Percentiles rank a stretch among this genome's conserved stretches.
phyloP scores from a whole-genome alignment of 1,139 yeast genomes.

The Sugiyamaella grinbergsii region DNA sequence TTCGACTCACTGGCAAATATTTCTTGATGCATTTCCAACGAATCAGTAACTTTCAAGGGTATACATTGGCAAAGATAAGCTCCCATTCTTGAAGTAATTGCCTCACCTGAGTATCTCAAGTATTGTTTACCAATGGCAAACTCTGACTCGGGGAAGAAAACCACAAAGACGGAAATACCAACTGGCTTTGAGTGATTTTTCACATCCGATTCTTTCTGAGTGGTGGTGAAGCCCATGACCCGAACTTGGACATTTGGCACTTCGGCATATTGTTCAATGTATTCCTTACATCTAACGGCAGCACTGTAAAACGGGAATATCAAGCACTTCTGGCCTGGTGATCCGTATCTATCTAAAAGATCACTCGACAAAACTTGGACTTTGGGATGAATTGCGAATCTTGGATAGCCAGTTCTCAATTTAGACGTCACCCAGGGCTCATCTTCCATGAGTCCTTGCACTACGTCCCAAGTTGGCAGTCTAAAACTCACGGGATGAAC shows the following conservation, averaged over 20 bases:
- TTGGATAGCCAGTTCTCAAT: slow-evolving; percentile 86
- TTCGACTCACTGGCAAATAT: slow-evolving; percentile 72
- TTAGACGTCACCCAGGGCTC: slow-evolving; percentile 74
- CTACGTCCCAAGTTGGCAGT: slow-evolving; percentile 91
- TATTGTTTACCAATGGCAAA: slow-evolving; percentile 73
- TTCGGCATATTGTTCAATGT: slow-evolving; percentile 53
- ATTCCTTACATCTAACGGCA: slow-evolving; percentile 85
- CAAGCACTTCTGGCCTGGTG: slow-evolving; percentile 71
- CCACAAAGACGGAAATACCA: slow-evolving; percentile 64
- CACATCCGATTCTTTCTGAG: slow-evolving; percentile 33
- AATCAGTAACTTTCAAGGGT: neutral
- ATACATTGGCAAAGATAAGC: slow-evolving; percentile 7
- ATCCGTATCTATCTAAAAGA: slow-evolving; percentile 60
- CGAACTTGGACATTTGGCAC: slow-evolving; percentile 49
- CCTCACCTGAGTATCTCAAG: slow-evolving; percentile 98
- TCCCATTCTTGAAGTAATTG: slow-evolving; percentile 61
- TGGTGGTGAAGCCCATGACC: slow-evolving; percentile 44
- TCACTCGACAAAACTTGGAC: slow-evolving; percentile 52
- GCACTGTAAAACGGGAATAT: slow-evolving; percentile 77
- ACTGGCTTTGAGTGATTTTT: slow-evolving; percentile 51
- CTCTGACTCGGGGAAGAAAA: slow-evolving; percentile 65
- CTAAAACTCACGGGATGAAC: slow-evolving; percentile 94
- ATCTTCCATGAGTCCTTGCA: slow-evolving; percentile 90
- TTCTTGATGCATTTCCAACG: neutral
- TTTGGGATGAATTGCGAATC: slow-evolving; percentile 72